Evolutionary conservation across 495 filamentous ascomycete species (phyloP), one percentile per base, ranked within the genome.

Genomic region (Glarea lozoyensis): DNA sequence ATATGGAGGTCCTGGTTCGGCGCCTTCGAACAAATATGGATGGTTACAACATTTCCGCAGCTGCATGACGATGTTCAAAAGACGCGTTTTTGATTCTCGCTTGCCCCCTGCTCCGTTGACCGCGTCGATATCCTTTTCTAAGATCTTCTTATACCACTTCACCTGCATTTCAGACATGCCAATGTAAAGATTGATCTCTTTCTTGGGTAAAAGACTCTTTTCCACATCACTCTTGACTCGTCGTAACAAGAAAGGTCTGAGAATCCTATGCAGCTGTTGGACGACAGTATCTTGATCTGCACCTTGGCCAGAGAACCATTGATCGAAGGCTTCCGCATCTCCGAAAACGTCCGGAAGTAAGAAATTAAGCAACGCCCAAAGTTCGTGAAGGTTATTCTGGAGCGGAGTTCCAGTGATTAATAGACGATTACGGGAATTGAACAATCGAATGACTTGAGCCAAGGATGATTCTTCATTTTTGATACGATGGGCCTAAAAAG

Each of bases 21-120:
- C 93, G 21, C 93, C 93, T 55, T 99, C 93, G 51, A 99, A 99
- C 2, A 99, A 77, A 53, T 99, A 99, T 2, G 93, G 93, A 53
- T 99, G 93, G 54, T 99, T 99, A 65, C 93, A 97, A 60, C 93
- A 99, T 62, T 99, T 99, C 46, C 93, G 83, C 35, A 99, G 78
- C 60, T 99, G 93, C 93, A 99, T 99, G 48, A 99, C 93, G 58
- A 99, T 99, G 66, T 99, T 99, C 47, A 99, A 70, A n/a, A 99
- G 75, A 32, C 93, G 79, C 4, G 93, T 97, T 67, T 99, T 99
- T n/a, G 90, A 95, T 60, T 99, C 93, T 39, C 85, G 81, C 64
- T 95, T 97, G 16, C 93, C 92, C 42, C 81, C 86, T 20, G 93
- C 93, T 34, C 93, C 93, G 52, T 99, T 99, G 48, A 99, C 93